Base-by-base conservation (phyloP, 1,139 yeast genomes). In the Insectozyma bohioensis region DNA sequence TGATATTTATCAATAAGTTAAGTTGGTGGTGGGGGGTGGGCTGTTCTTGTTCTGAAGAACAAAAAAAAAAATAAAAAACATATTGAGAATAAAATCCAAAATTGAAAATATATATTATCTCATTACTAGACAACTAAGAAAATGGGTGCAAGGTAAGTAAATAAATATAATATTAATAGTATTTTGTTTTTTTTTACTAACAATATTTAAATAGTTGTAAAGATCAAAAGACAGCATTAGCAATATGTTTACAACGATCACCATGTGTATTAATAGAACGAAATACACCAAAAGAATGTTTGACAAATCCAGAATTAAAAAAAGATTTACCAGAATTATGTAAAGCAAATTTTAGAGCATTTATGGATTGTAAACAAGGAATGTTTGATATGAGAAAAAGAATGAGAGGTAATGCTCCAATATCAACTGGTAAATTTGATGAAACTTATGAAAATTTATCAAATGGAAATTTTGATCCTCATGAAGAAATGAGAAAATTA, bases 181-280 rank as follows among this genome's bases (percentile, higher is more conserved):
- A 12, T 20, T 10, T n/a, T n/a, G 11, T 9, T 12, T 10, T 12
- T 6, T 6, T 13, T 5, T 30, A 27, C 34, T 34, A 30, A 30
- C 31, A 6, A 10, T n/a, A 11, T 5, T 22, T 12, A n/a, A 17
- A 2, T 38, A 88, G 95, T 71, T 92, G 98, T 60, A 83, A 85
- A 51, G 98, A 92, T 58, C 94, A 90, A 52, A 78, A 88, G 51
- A 86, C 78, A 49, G 95, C 95, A 11, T 87, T 92, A 42, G 97
- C 97, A 6, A 82, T 92, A 15, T 92, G 98, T 54, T 71, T 92
- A 31, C 98, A 92, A 57, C 72, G 97, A 55, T 88, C 97, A 4
- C 97, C 97, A 11, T 92, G 98, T 59, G 98, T 92, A 36, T 73
- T 92, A 65, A 75, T 92, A 24, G 86, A 92, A 43, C 70, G 98